Conservation (phyloP, 805 yeast genomes). For the Ogataea populi-albae region DNA sequence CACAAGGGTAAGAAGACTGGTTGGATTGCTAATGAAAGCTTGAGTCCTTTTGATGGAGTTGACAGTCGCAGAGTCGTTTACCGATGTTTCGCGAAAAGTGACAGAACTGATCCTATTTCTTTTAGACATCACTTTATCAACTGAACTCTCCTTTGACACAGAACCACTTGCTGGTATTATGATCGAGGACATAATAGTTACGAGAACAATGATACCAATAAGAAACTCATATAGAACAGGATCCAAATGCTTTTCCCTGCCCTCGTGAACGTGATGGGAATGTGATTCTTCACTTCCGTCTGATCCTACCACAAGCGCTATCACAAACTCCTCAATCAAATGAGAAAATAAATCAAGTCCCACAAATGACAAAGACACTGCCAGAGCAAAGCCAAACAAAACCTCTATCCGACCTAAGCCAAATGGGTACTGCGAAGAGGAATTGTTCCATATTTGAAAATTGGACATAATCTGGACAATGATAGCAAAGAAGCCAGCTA, state of each 20-base stretch:
- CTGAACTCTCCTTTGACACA: conserved; percentile 2
- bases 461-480: conserved; percentile 80
- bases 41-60: conserved; percentile 12
- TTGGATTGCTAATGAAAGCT: conserved; percentile 35
- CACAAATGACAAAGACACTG: conserved; percentile 82
- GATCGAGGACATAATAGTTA: conserved; percentile 36
- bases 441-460: conserved; percentile 85
- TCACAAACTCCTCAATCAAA: conserved; percentile 71
- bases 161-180: conserved; percentile 10
- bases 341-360: conserved; percentile 89
- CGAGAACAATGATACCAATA: conserved; percentile 22
- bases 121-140: no score
- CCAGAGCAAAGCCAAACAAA: conserved; percentile 79
- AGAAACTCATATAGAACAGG: conserved; percentile 30
- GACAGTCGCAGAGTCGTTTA: conserved; percentile 5
- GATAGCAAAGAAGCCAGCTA: conserved; percentile 68
- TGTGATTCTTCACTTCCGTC: conserved; percentile 25
- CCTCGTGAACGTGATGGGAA: conserved; percentile 29
- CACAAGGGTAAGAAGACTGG: conserved; percentile 42
- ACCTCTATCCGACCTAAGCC: conserved; percentile 93
- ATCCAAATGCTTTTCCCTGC: conserved; percentile 20
- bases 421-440: conserved; percentile 83
- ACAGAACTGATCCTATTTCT: conserved; percentile 28
- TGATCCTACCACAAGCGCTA: conserved; percentile 35
- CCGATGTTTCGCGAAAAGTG: conserved; percentile 24